Conservation (phyloP, 306 rosid genomes). For the Purshia tridentata region DNA sequence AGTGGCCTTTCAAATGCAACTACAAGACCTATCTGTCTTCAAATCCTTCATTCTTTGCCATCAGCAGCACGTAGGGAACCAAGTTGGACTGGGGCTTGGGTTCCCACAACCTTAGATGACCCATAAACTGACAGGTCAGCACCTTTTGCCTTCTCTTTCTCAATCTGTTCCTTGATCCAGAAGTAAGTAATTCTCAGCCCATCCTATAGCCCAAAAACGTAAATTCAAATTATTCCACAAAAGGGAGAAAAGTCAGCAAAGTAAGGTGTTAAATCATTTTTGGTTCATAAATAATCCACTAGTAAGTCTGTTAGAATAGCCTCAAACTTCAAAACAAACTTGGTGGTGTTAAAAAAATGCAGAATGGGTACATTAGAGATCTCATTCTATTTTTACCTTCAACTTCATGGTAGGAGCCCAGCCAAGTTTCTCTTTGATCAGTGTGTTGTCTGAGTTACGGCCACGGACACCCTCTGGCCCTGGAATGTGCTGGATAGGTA, state of each 20-base stretch:
- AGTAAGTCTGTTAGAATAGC: background rate
- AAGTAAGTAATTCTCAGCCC: slow-evolving; percentile 93
- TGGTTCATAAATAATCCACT: too few relatives aligned
- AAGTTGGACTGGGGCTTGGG: slow-evolving; percentile 96
- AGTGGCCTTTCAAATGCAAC: slow-evolving; percentile 15
- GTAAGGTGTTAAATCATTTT: background rate
- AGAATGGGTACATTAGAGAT: background rate
- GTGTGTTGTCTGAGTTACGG: slow-evolving; percentile 95
- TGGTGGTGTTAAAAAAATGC: background rate
- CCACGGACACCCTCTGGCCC: slow-evolving; percentile 99
- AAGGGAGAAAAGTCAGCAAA: background rate
- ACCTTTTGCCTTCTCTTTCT: slow-evolving; percentile 85
- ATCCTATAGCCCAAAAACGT: slow-evolving; percentile 45
- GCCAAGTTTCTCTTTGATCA: slow-evolving; percentile 95
- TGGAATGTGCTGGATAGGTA: slow-evolving; percentile 89
- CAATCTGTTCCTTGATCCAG: slow-evolving; percentile 96
- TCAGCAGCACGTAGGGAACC: slow-evolving; percentile 95
- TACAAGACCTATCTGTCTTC: slow-evolving; percentile 3
- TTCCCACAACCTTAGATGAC: slow-evolving; percentile 91
- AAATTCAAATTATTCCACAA: slow-evolving; percentile 9
- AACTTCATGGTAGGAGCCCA: slow-evolving; percentile 98
- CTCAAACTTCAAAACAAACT: background rate
- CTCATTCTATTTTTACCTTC: slow-evolving; percentile 57
- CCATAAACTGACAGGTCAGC: slow-evolving; percentile 68
- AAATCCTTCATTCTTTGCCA: slow-evolving; percentile 62